phyloP scores from a whole-genome alignment of 345 rosid species.

The Citrus reticulata region DNA sequence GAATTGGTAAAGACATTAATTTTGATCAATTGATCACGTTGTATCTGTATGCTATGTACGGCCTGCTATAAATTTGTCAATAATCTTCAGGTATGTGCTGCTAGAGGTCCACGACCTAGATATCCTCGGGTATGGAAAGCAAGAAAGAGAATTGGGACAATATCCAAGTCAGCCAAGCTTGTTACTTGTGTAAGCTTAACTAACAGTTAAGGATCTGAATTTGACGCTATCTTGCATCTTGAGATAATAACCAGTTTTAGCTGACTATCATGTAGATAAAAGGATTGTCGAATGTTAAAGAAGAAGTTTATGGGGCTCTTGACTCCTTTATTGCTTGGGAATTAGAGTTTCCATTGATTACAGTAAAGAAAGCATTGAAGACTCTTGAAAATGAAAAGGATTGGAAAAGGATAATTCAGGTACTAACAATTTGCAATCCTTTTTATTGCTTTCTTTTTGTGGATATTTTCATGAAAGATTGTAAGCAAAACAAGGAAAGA shows the following conservation, averaged over 20 bases:
- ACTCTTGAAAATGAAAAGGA: slow-evolving; percentile 67
- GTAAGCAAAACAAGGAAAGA: not conserved
- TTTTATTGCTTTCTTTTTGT: not conserved
- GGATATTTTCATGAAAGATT: not conserved
- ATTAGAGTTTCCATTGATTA: slow-evolving; percentile 80
- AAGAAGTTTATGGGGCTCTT: slow-evolving; percentile 91
- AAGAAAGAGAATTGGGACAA: slow-evolving; percentile 61
- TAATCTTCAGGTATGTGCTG: slow-evolving; percentile 61
- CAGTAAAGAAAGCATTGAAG: slow-evolving; percentile 87
- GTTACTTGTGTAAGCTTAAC: slow-evolving; percentile 52
- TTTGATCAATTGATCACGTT: not conserved
- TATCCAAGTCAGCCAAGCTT: slow-evolving; percentile 76
- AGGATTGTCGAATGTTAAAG: slow-evolving; percentile 75
- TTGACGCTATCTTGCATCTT: slow-evolving; percentile 5
- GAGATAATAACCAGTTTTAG: not conserved
- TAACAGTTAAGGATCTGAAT: not conserved
- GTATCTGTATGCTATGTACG: not conserved
- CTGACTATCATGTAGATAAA: slow-evolving; percentile 47
- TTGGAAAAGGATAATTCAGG: slow-evolving; percentile 96
- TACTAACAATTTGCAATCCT: slow-evolving; percentile 2
- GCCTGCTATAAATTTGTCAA: not conserved
- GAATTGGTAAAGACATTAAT: not conserved
- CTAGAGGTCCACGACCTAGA: slow-evolving; percentile 91
- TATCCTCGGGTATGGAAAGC: slow-evolving; percentile 91
- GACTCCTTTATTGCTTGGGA: slow-evolving; percentile 97